phyloP scores from a whole-genome alignment of 768 basidiomycete genomes.

The Tricholoma terreum region DNA sequence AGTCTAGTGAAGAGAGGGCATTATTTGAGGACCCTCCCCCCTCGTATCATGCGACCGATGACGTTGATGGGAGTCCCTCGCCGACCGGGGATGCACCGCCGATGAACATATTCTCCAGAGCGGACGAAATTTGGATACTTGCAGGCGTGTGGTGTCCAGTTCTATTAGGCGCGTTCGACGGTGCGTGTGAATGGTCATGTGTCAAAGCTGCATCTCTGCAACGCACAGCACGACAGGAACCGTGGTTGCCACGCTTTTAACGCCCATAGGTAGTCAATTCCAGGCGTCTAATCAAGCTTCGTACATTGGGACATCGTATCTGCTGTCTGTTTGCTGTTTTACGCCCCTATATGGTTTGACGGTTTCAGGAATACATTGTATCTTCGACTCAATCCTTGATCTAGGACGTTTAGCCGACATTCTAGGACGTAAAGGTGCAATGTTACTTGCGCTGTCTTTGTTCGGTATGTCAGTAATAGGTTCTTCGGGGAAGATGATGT shows the following conservation, averaged over 20 bases:
- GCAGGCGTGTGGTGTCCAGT: slow-evolving; percentile 80
- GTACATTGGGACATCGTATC: slow-evolving; percentile 86
- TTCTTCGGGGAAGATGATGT: slow-evolving; percentile 1
- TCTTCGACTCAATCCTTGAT: slow-evolving; percentile 20
- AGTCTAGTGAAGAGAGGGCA: slow-evolving; percentile 50
- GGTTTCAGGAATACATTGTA: slow-evolving; percentile 1
- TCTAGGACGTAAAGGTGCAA: slow-evolving; percentile 80
- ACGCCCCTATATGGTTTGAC: slow-evolving; percentile 80
- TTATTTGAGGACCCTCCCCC: slow-evolving; percentile 50
- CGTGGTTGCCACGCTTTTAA: slow-evolving; percentile 81
- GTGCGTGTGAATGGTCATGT: slow-evolving; percentile 36
- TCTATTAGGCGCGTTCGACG: slow-evolving; percentile 82
- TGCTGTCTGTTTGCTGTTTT: slow-evolving; percentile 87
- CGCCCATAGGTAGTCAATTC: slow-evolving; percentile 85
- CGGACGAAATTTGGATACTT: slow-evolving; percentile 69
- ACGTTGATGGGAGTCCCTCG: slow-evolving; percentile 31
- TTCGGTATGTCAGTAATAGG: slow-evolving; percentile 55
- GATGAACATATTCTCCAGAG: slow-evolving; percentile 45
- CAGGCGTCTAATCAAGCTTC: slow-evolving; percentile 75
- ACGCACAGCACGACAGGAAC: slow-evolving; percentile 49
- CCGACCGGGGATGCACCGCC: slow-evolving; percentile 29
- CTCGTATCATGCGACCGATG: slow-evolving; percentile 46
- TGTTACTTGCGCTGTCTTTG: slow-evolving; percentile 77
- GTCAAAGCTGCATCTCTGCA: slow-evolving; percentile 5
- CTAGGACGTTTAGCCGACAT: slow-evolving; percentile 82